A percentile compares a stretch with the other conserved stretches of the same genome.
phyloP scores from a whole-genome alignment of 805 yeast genomes.

The Wickerhamiella bombiphila region DNA sequence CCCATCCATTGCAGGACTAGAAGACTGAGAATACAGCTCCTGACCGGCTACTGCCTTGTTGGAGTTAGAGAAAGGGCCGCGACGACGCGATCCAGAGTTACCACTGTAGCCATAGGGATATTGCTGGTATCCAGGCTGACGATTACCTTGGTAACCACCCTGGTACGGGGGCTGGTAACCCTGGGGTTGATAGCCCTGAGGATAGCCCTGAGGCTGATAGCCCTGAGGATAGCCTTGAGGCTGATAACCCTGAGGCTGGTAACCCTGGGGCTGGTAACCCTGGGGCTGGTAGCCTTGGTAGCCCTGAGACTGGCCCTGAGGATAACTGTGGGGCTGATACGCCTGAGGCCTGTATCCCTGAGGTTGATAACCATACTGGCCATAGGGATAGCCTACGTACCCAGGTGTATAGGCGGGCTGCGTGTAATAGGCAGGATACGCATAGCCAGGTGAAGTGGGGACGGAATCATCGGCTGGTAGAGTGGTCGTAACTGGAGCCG shows the following conservation, averaged over 20 bases:
- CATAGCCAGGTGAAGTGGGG: not conserved
- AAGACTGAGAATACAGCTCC: too few species aligned
- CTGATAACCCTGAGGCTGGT: not conserved
- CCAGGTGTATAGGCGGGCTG: too few species aligned
- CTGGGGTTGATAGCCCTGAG: not conserved
- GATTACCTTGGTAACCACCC: too few species aligned
- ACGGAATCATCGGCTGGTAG: constrained; percentile 1
- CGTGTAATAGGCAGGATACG: too few species aligned
- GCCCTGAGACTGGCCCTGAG: not conserved
- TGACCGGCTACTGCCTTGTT: too few species aligned
- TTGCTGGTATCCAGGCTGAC: too few species aligned
- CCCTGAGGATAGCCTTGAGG: not conserved
- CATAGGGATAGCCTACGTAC: not conserved
- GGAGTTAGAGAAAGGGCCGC: too few species aligned
- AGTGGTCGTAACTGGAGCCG: too few species aligned
- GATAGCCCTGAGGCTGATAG: not conserved
- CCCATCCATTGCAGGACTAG: not conserved
- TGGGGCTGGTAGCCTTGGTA: not conserved
- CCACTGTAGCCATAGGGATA: not conserved
- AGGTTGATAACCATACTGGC: not conserved
- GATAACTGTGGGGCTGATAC: not conserved
- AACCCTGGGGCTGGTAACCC: not conserved
- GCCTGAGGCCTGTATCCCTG: not conserved
- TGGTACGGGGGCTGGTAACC: not conserved
- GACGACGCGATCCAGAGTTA: too few species aligned